Base-by-base conservation (phyloP, 2,329 filamentous ascomycete genomes). In the Aureobasidium melanogenum region DNA sequence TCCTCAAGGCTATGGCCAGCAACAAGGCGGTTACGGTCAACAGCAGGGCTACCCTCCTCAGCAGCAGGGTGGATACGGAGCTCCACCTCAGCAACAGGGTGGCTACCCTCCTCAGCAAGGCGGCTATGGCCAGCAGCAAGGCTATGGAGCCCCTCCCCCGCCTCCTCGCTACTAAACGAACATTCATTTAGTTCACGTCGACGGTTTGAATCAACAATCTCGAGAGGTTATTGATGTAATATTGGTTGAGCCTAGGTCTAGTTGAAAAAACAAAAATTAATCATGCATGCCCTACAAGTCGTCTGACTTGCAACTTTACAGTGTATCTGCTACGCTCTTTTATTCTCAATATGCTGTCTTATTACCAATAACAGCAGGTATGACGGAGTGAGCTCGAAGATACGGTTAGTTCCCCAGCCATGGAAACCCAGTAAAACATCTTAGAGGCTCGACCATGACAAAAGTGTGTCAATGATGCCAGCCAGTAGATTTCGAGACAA, bases 1-100 rank as follows among this genome's bases (percentile, higher is more conserved):
- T 30, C 64, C 66, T 36, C 65, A 65, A 30, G 63, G 64, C 9
- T 70, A 71, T 60, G 66, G 69, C 14, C 54, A 62, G 34, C 66
- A 60, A 32, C 62, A 61, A 22, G 65, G 64, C 15, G 63, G 65
- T 54, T 62, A 65, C 32, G 67, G 65, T 14, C 66, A 62, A n/a
- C 66, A 63, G 55, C 61, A 64, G 19, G 57, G 62, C 24, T 58
- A 57, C 30, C 52, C 56, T 50, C 55, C 55, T 36, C 55, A 59
- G 57, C 66, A 60, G 39, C 62, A 61, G 28, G 65, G 64, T 8
- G 63, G 65, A 50, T 62, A 65, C 26, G 67, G 63, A 9, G 59
- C 60, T 43, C 50, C 50, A 32, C 51, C 55, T 36, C 55, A 61
- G 38, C 65, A 66, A 30, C 62, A 64, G 26, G 63, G 64, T n/a